Percentiles rank a stretch among this genome's conserved stretches.
Conservation (phyloP, 805 yeast species). For the Tetrapisispora nanseiensis region DNA sequence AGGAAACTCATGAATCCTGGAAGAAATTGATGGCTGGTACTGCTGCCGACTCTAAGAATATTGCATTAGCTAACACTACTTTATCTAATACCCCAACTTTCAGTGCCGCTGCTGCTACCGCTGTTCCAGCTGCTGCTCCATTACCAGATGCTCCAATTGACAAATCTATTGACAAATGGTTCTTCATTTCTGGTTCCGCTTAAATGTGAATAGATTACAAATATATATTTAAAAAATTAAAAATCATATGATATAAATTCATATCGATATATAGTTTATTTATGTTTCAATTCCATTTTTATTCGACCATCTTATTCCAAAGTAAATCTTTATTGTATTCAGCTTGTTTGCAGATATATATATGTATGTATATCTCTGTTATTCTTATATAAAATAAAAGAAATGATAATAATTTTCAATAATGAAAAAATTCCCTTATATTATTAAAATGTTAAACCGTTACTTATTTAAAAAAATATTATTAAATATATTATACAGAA, state of each 20-base stretch:
- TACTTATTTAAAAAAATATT: constrained; percentile 3
- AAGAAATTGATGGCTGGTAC: constrained; percentile 59
- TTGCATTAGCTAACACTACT: constrained; percentile 69
- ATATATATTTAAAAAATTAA: neutral
- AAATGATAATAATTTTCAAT: neutral
- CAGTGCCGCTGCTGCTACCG: constrained; percentile 37
- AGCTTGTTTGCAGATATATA: too few species aligned
- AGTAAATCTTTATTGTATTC: too few species aligned
- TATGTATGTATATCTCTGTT: neutral
- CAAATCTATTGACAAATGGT: constrained; percentile 96
- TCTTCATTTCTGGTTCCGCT: constrained; percentile 83
- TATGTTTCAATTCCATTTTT: neutral
- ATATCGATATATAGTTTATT: neutral
- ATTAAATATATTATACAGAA: constrained; percentile 4
- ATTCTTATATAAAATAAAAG: neutral
- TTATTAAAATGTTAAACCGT: constrained; percentile 4
- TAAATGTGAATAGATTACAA: constrained; percentile 7
- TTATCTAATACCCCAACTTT: constrained; percentile 46
- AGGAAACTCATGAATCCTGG: constrained; percentile 84
- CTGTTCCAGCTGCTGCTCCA: constrained; percentile 62
- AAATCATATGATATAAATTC: neutral
- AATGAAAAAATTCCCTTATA: constrained; percentile 2
- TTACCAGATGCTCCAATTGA: constrained; percentile 89
- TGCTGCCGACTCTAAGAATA: constrained; percentile 49
- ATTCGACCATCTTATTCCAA: too few species aligned